Evolutionary conservation across 2,329 filamentous ascomycete genomes (phyloP).

Genomic region (Curvularia sp.): DNA sequence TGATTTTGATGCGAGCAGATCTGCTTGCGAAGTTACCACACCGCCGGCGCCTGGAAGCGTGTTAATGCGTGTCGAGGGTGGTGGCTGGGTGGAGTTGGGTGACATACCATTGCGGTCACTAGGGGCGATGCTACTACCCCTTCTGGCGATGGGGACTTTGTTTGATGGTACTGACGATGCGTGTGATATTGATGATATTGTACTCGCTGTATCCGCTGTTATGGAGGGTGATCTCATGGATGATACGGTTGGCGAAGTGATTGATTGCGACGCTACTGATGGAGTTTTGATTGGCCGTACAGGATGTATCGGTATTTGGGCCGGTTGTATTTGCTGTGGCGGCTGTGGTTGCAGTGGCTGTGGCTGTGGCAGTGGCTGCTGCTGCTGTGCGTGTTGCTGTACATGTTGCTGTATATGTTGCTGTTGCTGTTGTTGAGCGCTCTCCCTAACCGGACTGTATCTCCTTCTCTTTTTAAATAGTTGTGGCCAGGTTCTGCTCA

Average conservation of each 20-base stretch:
- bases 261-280: slow-evolving; percentile 15
- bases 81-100: neutral
- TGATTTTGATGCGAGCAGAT: slow-evolving; percentile 39
- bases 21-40: slow-evolving; percentile 38
- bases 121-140: slow-evolving; percentile 29
- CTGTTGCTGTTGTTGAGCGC: slow-evolving; percentile 31
- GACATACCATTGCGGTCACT: slow-evolving; percentile 35
- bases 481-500: slow-evolving; percentile 43
- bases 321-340: slow-evolving; percentile 12
- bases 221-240: slow-evolving; percentile 32
- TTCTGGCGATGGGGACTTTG: slow-evolving; percentile 36
- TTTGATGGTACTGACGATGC: slow-evolving; percentile 33
- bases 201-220: slow-evolving; percentile 34
- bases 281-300: slow-evolving; percentile 26
- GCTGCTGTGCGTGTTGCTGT: slow-evolving; percentile 12
- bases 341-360: slow-evolving; percentile 9
- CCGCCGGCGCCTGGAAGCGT: slow-evolving; percentile 28
- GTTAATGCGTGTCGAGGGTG: slow-evolving; percentile 4
- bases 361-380: slow-evolving; percentile 1
- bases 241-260: slow-evolving; percentile 24
- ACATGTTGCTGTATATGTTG: slow-evolving; percentile 22
- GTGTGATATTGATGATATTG: slow-evolving; percentile 35
- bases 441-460: slow-evolving; percentile 41
- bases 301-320: slow-evolving; percentile 27
- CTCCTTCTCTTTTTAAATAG: slow-evolving; percentile 43